Percentiles rank a stretch among this genome's conserved stretches.
Evolutionary conservation across 768 basidiomycete genomes (phyloP).

Genomic region (Tulasnella sp.): DNA sequence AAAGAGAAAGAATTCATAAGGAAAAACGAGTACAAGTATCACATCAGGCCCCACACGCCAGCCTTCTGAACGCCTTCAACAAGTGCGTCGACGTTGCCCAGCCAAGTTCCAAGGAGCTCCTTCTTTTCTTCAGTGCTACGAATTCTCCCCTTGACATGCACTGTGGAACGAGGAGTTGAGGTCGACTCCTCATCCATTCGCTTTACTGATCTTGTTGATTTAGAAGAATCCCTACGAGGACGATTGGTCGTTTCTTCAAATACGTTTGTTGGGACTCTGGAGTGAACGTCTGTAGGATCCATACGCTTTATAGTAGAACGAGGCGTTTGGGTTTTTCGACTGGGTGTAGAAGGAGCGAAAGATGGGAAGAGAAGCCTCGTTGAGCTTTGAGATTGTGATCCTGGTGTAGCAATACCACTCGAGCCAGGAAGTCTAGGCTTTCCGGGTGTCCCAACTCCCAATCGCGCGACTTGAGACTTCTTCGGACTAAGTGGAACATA

Average conservation of each 20-base stretch:
- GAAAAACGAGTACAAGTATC: slow-evolving; percentile 6
- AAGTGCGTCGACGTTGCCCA: slow-evolving; percentile 84
- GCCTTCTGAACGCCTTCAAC: slow-evolving; percentile 79
- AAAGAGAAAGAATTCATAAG: too few species aligned
- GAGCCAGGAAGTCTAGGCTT: slow-evolving; percentile 16
- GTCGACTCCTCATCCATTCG: slow-evolving; percentile 14
- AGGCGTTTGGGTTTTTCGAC: slow-evolving; percentile 8
- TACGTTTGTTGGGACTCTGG: too few species aligned
- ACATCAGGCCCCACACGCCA: slow-evolving; percentile 71
- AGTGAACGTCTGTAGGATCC: too few species aligned
- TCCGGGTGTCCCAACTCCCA: slow-evolving; percentile 25
- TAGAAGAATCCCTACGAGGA: slow-evolving; percentile 8
- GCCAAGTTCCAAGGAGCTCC: slow-evolving; percentile 60
- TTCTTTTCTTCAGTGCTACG: slow-evolving; percentile 67
- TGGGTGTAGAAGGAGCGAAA: slow-evolving; percentile 12
- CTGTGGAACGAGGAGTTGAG: not conserved
- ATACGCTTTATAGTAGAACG: not conserved
- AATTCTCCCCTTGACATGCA: slow-evolving; percentile 4
- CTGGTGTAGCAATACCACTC: not conserved
- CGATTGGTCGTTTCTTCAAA: too few species aligned
- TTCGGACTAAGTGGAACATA: slow-evolving; percentile 61
- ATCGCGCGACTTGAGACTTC: slow-evolving; percentile 32
- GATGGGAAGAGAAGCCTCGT: slow-evolving; percentile 11
- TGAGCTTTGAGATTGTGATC: not conserved
- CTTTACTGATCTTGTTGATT: slow-evolving; percentile 21